These are phyloP conservation scores for Sphaerulina musiva DNA, from an alignment of 2,329 filamentous ascomycete genomes.

Conservation along the genomic window DNA sequence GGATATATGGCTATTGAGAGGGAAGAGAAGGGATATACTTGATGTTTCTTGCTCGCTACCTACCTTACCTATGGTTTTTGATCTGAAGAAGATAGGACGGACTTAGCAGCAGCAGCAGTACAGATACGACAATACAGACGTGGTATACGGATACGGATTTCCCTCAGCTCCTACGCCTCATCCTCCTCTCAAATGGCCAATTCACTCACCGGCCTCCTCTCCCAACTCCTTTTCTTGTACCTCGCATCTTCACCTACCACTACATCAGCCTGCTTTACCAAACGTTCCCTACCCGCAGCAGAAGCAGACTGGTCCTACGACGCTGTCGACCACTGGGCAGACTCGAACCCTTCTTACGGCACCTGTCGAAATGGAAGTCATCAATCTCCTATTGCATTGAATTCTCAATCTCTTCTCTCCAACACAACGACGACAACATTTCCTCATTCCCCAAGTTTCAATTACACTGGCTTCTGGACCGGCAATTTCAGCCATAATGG, in stretches of 20 bases:
- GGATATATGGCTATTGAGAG: too few relatives aligned
- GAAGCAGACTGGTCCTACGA: conserved; percentile 4
- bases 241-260: not conserved
- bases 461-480: conserved; percentile 33
- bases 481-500: conserved; percentile 47
- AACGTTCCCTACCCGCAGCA: not conserved
- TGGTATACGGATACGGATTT: too few relatives aligned
- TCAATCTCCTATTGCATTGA: conserved; percentile 13
- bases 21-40: too few relatives aligned
- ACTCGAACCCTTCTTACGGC: not conserved
- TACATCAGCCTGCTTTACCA: conserved; percentile 5
- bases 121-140: too few relatives aligned
- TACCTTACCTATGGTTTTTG: too few relatives aligned
- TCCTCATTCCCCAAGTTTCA: conserved; percentile 8
- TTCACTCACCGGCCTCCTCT: too few relatives aligned
- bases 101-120: too few relatives aligned
- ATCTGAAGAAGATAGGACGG: too few relatives aligned
- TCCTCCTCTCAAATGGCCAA: too few relatives aligned
- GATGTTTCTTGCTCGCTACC: too few relatives aligned
- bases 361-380: conserved; percentile 13
- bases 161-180: too few relatives aligned
- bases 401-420: not conserved
- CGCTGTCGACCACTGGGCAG: not conserved
- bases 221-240: not conserved
- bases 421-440: not conserved